Conservation (phyloP, 768 basidiomycete genomes). For the Amanita jacksonii region DNA sequence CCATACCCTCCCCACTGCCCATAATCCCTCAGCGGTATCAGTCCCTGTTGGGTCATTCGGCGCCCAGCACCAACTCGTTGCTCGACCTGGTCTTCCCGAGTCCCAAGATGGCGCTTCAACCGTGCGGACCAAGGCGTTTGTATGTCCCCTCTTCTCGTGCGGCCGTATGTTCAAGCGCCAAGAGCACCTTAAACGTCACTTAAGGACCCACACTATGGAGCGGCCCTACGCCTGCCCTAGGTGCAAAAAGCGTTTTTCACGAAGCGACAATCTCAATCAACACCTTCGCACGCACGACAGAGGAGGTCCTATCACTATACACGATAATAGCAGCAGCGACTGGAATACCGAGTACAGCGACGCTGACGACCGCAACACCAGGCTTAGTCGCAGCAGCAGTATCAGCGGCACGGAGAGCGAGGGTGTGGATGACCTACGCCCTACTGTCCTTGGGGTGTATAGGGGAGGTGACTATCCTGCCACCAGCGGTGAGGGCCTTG, state of each 20-base stretch:
- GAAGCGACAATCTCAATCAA: conserved; percentile 84
- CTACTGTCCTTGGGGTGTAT: conserved; percentile 40
- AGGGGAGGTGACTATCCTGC: conserved; percentile 45
- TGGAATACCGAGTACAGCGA: conserved; percentile 7
- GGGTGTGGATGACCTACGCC: conserved; percentile 2
- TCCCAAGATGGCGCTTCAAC: conserved; percentile 17
- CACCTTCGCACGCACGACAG: conserved; percentile 72
- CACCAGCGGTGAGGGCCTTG: conserved; percentile 19
- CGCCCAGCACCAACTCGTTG: conserved; percentile 1
- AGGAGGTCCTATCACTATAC: conserved; percentile 20
- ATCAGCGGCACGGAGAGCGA: conserved; percentile 9
- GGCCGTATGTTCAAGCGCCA: conserved; percentile 82
- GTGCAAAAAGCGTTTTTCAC: conserved; percentile 77
- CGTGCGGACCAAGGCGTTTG: conserved; percentile 53
- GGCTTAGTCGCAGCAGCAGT: conserved; percentile 9
- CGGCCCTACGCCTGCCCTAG: conserved; percentile 66
- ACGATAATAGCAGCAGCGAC: conserved; percentile 5
- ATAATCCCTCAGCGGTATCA: conserved; percentile 4
- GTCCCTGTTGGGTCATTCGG: conserved; percentile 16
- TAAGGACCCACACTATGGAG: conserved; percentile 87
- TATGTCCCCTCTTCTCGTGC: conserved; percentile 80
- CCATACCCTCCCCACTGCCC: conserved; percentile 19
- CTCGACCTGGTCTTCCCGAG: conserved; percentile 2
- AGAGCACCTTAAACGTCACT: conserved; percentile 84
- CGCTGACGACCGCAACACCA: conserved; percentile 3